Base-by-base conservation (phyloP, 805 yeast genomes). In the Teunomyces aglyptinius region DNA sequence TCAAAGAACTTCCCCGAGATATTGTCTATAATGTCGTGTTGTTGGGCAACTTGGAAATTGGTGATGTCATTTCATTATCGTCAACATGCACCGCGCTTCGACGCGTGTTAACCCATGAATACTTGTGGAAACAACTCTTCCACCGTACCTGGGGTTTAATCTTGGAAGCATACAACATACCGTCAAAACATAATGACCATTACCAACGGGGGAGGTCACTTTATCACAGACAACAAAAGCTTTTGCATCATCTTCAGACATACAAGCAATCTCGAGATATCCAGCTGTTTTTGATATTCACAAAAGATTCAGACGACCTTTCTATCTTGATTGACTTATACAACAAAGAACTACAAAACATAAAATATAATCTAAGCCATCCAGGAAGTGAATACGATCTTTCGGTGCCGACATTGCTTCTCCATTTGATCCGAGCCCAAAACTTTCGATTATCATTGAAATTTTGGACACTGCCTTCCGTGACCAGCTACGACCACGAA, bases 41-140 rank as follows among this genome's bases (percentile, higher is more conserved):
- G 44, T 40, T 53, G 10, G 57, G 54, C 24, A 45, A 45, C 20
- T 47, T 57, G 13, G 49, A 50, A 15, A 44, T 39, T 20, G 46
- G 42, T 4, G 46, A 44, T 33, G 47, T 54, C 12, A n/a, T 42
- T 6, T 12, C 29, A 8, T 32, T 42, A 15, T 13, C 38, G 12
- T 20, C 15, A 5, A 36, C 38, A 3, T 20, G 33, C 16, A 22
- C 8, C 8, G 6, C 19, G 4, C 15, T 36, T 8, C 36, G 28
- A 3, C n/a, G 13, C 13, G 31, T 20, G n/a, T 27, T 34, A 19
- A 18, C 26, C 12, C 35, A 29, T 7, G 32, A 31, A 8, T 44
- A 48, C 24, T 18, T 45, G 29, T 48, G 48, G 48, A 48, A 45
- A 32, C n/a, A 18, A 24, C 33, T 45, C n/a, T 45, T 42, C 36